Conservation (phyloP, 805 yeast genomes). For the Spathaspora arborariae region DNA sequence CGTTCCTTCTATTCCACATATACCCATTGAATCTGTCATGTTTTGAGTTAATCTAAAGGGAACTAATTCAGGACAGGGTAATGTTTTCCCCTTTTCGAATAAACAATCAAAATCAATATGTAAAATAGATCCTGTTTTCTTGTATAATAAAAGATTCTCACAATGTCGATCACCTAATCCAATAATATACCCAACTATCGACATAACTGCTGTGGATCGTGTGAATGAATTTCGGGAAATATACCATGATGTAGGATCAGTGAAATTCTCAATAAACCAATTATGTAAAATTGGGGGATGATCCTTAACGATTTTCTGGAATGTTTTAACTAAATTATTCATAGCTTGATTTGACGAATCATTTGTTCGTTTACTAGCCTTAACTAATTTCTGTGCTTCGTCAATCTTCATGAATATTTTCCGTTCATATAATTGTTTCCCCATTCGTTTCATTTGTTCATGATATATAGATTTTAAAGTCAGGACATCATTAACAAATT, state of each 20-base stretch:
- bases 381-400: slow-evolving; percentile 26
- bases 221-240: slow-evolving; percentile 69
- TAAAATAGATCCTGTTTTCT: slow-evolving; percentile 70
- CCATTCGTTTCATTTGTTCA: slow-evolving; percentile 26
- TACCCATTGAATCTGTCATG: slow-evolving; percentile 88
- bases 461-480: slow-evolving; percentile 30
- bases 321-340: slow-evolving; percentile 18
- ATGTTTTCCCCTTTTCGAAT: slow-evolving; percentile 77
- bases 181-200: slow-evolving; percentile 89
- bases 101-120: slow-evolving; percentile 98
- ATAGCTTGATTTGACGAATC: slow-evolving; percentile 10
- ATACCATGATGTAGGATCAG: slow-evolving; percentile 89
- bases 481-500: slow-evolving; percentile 40
- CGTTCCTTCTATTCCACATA: slow-evolving; percentile 84
- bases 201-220: slow-evolving; percentile 90
- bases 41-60: slow-evolving; percentile 92
- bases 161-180: slow-evolving; percentile 97
- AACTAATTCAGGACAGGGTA: slow-evolving; percentile 83
- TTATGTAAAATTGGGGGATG: slow-evolving; percentile 72
- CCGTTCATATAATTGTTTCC: slow-evolving; percentile 21
- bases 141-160: slow-evolving; percentile 78
- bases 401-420: slow-evolving; percentile 26
- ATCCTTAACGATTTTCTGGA: slow-evolving; percentile 23
- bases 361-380: slow-evolving; percentile 10
- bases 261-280: slow-evolving; percentile 86